Evolutionary conservation across 306 rosid genomes (phyloP).

Genomic region (Heteromeles arbutifolia): DNA sequence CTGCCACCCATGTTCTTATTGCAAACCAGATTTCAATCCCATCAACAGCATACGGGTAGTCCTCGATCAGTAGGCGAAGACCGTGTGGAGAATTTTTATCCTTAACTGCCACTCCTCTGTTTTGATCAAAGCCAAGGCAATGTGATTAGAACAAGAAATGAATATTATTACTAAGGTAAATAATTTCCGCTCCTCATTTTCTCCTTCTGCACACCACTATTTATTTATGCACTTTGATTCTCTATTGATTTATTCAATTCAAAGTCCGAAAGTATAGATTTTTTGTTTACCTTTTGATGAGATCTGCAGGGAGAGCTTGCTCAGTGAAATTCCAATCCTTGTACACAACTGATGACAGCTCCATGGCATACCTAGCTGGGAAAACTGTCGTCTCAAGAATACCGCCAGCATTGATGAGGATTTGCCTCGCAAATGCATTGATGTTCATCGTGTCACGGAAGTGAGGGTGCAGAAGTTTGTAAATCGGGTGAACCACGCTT

Average conservation of each 20-base stretch:
- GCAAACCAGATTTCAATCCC: slow-evolving; percentile 57
- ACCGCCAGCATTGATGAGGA: slow-evolving; percentile 42
- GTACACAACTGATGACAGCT: slow-evolving; percentile 36
- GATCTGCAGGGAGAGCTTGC: slow-evolving; percentile 47
- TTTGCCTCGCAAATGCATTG: slow-evolving; percentile 43
- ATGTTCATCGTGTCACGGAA: slow-evolving; percentile 54
- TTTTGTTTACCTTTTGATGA: slow-evolving; percentile 32
- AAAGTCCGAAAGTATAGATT: neutral
- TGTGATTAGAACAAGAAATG: neutral
- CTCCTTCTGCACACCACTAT: neutral
- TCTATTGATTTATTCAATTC: neutral
- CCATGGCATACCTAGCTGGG: slow-evolving; percentile 40
- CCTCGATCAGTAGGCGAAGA: slow-evolving; percentile 49
- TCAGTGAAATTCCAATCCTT: slow-evolving; percentile 40
- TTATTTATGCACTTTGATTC: neutral
- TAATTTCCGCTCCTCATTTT: neutral
- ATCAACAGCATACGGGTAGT: slow-evolving; percentile 55
- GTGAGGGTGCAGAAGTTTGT: slow-evolving; percentile 46
- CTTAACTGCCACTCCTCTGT: slow-evolving; percentile 58
- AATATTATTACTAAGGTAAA: neutral
- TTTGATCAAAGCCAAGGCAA: neutral
- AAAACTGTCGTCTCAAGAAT: slow-evolving; percentile 39
- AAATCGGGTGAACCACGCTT: slow-evolving; percentile 41
- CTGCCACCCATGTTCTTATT: slow-evolving; percentile 49
- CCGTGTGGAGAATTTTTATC: slow-evolving; percentile 46